Conservation (phyloP, 2,329 filamentous ascomycete genomes). For the Fusarium tupiense region DNA sequence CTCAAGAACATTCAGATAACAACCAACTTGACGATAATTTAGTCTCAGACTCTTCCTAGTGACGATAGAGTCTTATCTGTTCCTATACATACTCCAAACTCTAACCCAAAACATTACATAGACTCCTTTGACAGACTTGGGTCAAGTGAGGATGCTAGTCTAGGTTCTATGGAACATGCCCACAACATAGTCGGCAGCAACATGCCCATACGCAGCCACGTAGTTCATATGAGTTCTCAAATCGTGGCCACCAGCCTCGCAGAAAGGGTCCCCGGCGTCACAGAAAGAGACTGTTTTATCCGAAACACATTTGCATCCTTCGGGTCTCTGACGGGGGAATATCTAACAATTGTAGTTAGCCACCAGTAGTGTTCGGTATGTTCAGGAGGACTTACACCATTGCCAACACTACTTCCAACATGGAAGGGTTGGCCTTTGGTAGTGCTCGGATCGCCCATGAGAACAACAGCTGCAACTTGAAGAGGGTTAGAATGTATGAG, state of each 20-base stretch:
- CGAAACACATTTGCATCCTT: slow-evolving; percentile 18
- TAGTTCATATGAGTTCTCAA: slow-evolving; percentile 36
- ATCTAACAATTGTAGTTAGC: not conserved
- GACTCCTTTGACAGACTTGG: too few species aligned
- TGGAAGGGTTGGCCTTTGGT: slow-evolving; percentile 31
- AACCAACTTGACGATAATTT: not conserved
- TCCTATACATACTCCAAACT: not conserved
- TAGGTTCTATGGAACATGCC: slow-evolving; percentile 7
- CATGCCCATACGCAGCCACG: slow-evolving; percentile 19
- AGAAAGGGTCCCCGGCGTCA: slow-evolving; percentile 34
- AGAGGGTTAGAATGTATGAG: not conserved
- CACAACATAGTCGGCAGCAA: slow-evolving; percentile 23
- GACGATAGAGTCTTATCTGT: not conserved
- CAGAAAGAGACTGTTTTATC: slow-evolving; percentile 32
- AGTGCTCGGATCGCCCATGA: slow-evolving; percentile 41
- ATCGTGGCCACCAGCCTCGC: slow-evolving; percentile 28
- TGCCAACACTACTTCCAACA: slow-evolving; percentile 26
- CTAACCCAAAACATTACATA: too few species aligned
- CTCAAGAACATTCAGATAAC: too few species aligned
- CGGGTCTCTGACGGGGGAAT: slow-evolving; percentile 27
- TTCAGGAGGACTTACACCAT: slow-evolving; percentile 15
- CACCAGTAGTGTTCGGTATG: rapidly evolving
- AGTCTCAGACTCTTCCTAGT: not conserved
- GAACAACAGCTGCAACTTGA: slow-evolving; percentile 31
- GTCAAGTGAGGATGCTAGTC: not conserved